Evolutionary conservation across 148 eudicot species (phyloP).

Genomic region (Vaccinium macrocarpon): DNA sequence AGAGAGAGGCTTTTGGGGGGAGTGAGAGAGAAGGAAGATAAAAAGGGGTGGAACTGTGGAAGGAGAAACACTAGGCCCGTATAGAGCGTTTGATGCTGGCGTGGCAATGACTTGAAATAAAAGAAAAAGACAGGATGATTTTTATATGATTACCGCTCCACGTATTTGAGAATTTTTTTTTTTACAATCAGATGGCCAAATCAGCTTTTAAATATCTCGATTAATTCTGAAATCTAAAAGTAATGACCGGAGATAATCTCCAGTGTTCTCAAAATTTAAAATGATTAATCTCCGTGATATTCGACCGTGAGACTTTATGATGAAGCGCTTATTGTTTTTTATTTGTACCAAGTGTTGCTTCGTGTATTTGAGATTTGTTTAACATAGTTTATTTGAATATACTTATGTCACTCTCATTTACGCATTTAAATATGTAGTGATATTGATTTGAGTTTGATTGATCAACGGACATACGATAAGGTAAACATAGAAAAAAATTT

Average conservation of each 20-base stretch:
- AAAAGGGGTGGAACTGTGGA: not conserved
- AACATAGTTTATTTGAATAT: not conserved
- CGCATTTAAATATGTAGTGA: not conserved
- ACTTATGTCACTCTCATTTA: not conserved
- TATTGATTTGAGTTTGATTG: not conserved
- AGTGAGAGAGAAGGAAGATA: constrained; percentile 3
- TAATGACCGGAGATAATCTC: too few relatives aligned
- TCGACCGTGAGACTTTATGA: too few relatives aligned
- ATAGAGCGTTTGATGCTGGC: not conserved
- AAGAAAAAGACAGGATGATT: not conserved
- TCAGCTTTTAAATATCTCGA: too few relatives aligned
- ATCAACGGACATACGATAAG: not conserved
- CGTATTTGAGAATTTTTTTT: not conserved
- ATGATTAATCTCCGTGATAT: too few relatives aligned
- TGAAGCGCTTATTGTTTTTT: too few relatives aligned
- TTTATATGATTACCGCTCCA: not conserved
- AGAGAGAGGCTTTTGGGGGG: not conserved
- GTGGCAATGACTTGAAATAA: not conserved
- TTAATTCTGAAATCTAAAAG: too few relatives aligned
- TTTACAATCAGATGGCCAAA: too few relatives aligned
- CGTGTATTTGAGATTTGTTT: not conserved
- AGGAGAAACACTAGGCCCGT: not conserved
- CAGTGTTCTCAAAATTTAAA: too few relatives aligned
- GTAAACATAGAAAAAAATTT: too few relatives aligned
- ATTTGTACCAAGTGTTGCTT: not conserved